These are phyloP conservation scores for Aspergillus steynii DNA, from an alignment of 495 filamentous ascomycete species.

Conservation along the genomic window DNA sequence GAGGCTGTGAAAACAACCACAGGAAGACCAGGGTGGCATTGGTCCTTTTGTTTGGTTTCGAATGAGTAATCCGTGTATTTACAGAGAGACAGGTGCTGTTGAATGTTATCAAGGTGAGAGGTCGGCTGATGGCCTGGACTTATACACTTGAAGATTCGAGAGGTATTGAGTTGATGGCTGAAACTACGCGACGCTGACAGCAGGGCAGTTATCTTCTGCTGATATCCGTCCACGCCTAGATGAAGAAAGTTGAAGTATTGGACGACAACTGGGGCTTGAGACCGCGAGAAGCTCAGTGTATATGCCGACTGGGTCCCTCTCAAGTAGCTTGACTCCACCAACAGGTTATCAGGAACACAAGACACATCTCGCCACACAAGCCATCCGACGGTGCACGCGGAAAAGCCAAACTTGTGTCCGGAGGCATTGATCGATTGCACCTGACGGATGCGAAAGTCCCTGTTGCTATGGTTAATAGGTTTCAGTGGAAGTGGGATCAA, in stretches of 20 bases:
- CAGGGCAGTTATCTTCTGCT: conserved; percentile 68
- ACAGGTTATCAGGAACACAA: conserved; percentile 66
- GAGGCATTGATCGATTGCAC: conserved; percentile 76
- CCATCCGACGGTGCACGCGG: conserved; percentile 74
- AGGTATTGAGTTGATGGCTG: conserved; percentile 66
- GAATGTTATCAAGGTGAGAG: background rate
- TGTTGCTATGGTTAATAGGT: conserved; percentile 15
- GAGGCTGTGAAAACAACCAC: conserved; percentile 69
- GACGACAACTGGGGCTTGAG: conserved; percentile 68
- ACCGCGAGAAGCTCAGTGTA: conserved; percentile 75
- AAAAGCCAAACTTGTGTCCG: conserved; percentile 74
- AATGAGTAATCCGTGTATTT: too few relatives aligned
- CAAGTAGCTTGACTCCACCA: conserved; percentile 76
- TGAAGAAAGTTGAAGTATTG: conserved; percentile 81
- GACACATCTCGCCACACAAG: conserved; percentile 71
- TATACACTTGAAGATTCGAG: conserved; percentile 64
- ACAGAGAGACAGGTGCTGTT: too few relatives aligned
- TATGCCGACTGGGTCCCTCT: conserved; percentile 74
- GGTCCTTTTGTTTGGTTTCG: background rate
- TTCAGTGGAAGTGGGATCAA: too few relatives aligned
- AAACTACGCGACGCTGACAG: conserved; percentile 68
- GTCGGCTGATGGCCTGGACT: conserved; percentile 62
- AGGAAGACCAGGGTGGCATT: conserved; percentile 55
- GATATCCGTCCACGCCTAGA: conserved; percentile 67
- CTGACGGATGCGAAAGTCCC: conserved; percentile 69